phyloP scores from a whole-genome alignment of 2,329 filamentous ascomycete genomes.

The Xylariaceae sp. region DNA sequence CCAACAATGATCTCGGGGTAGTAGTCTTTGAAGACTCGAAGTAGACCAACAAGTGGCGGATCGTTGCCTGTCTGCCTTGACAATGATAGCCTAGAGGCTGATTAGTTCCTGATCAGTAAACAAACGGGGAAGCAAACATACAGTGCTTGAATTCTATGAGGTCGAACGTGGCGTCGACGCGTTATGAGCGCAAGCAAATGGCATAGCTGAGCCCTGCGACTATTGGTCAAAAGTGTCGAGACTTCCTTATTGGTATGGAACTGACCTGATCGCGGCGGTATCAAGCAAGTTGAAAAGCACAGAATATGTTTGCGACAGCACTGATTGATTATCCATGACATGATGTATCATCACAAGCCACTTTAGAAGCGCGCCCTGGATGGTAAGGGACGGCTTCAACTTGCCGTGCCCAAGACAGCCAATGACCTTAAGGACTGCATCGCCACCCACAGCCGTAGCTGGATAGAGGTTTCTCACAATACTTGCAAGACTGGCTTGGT shows the following conservation, averaged over 20 bases:
- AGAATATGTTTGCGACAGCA: constrained; percentile 66
- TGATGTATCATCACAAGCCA: constrained; percentile 79
- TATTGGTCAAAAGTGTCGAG: constrained; percentile 11
- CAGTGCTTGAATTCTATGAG: constrained; percentile 77
- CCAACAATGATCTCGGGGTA: constrained; percentile 85
- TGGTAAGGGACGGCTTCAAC: constrained; percentile 65
- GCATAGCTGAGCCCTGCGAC: constrained; percentile 55
- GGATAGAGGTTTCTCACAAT: constrained; percentile 76
- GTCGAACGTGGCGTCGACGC: constrained; percentile 75
- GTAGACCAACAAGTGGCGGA: constrained; percentile 65
- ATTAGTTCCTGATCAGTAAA: constrained; percentile 1
- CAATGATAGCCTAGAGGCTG: constrained; percentile 45
- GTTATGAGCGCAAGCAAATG: constrained; percentile 78
- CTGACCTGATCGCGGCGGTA: constrained; percentile 68
- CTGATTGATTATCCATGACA: constrained; percentile 56
- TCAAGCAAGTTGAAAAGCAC: constrained; percentile 79
- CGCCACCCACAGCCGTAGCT: constrained; percentile 54
- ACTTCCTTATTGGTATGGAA: not conserved
- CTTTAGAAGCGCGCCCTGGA: constrained; percentile 67
- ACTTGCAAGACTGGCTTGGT: constrained; percentile 67
- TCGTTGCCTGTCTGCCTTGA: constrained; percentile 65
- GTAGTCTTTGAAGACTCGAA: constrained; percentile 85
- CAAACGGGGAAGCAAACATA: constrained; percentile 30
- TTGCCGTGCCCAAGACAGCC: constrained; percentile 73
- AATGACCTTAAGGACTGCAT: constrained; percentile 61